Percentiles rank a stretch among this genome's conserved stretches.
Evolutionary conservation across 2,329 filamentous ascomycete genomes (phyloP).

Genomic region (Tolypocladium capitatum): DNA sequence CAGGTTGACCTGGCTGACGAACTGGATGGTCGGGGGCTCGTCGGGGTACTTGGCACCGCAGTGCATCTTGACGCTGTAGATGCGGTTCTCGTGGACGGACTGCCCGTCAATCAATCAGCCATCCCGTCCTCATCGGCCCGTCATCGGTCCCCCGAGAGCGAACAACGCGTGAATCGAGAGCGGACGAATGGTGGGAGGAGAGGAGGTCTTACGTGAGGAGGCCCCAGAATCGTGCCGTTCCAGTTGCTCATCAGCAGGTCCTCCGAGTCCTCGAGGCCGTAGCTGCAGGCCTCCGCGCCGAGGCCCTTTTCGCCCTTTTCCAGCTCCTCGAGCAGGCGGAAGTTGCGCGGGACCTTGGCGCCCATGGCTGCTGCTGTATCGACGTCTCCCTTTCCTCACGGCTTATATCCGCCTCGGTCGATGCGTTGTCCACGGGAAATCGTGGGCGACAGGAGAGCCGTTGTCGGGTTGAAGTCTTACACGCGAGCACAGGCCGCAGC

Average conservation of each 20-base stretch:
- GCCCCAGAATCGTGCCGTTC: constrained; percentile 95
- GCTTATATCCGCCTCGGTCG: not conserved
- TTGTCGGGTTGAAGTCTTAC: not conserved
- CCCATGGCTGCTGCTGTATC: constrained; percentile 14
- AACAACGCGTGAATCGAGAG: no score
- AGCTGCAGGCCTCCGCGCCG: constrained; percentile 93
- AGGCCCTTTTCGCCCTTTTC: constrained; percentile 98
- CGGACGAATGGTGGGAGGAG: no score
- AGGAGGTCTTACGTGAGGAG: constrained; percentile 67
- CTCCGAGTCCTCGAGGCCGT: constrained; percentile 85
- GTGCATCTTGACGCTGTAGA: constrained; percentile 96
- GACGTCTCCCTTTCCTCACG: not conserved
- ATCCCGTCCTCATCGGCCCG: not conserved
- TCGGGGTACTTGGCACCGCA: constrained; percentile 86
- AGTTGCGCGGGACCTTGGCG: constrained; percentile 77
- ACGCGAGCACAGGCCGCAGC: not conserved
- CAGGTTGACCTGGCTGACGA: constrained; percentile 91
- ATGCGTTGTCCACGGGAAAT: not conserved
- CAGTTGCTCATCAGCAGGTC: constrained; percentile 96
- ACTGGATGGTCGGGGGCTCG: constrained; percentile 75
- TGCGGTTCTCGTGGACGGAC: constrained; percentile 96
- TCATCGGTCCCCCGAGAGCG: not conserved
- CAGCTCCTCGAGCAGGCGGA: constrained; percentile 89
- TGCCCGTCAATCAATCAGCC: constrained; percentile 17
- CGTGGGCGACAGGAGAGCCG: not conserved